Base-by-base conservation (phyloP, 202 grass and related monocot genomes). In the Setaria viridis region DNA sequence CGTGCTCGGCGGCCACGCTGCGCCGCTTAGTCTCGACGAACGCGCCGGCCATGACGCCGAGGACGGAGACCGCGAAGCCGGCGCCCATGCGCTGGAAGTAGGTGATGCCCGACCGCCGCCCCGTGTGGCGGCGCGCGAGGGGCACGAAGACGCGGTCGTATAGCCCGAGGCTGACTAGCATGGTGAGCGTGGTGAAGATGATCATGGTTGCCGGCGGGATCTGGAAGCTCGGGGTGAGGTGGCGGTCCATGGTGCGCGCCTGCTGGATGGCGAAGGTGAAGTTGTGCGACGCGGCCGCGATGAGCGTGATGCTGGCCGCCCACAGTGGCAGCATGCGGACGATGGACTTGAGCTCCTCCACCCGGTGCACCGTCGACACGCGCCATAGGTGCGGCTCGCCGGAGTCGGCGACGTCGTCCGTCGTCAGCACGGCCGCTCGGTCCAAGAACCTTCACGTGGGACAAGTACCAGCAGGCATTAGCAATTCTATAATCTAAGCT, bases 301-400 rank as follows among this genome's bases (percentile, higher is more conserved):
- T 78, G 55, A 88, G 84, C 72, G 62, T 71, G 88, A 97, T 74
- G 85, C 92, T 85, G 37, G 92, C 82, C 16, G 77, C 64, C 94
- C 94, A 94, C 48, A 97, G 68, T 0, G 94, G 94, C 74, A 98
- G 74, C 87, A 98, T 95, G 11, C 95, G 87, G 3, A 95, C 78
- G 76, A 98, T 91, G 57, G 92, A 98, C 76, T 98, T 95, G 62
- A 91, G 83, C 87, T 98, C 93, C 82, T 98, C 95, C 54, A 95
- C 88, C 29, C 93, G 93, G 41, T 98, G 95, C 59, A 98, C 95
- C 64, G 92, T 98, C 66, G 90, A 91, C 50, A 98, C 62, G 6
- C 76, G 83, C 95, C 95, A 98, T 7, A 89, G 79, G 53, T 89
- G 68, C 37, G 77, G 76, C 70, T 29, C 45, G 60, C 91, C 89